Evolutionary conservation across 805 yeast genomes (phyloP).

Genomic region (Cyberlindnera meyerae): DNA sequence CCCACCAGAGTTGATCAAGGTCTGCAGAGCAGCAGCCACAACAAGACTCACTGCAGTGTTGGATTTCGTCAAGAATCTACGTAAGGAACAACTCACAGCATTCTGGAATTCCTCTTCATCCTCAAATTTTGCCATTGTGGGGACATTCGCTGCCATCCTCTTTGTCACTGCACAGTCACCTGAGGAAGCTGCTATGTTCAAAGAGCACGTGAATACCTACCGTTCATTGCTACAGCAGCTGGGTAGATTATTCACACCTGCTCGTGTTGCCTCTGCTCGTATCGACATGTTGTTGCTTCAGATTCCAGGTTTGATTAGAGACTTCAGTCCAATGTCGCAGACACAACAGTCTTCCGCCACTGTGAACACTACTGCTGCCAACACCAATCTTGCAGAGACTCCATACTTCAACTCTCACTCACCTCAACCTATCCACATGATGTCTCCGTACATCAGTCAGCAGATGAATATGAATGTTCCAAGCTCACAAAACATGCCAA

Average conservation of each 20-base stretch:
- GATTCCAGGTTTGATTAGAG: slow-evolving; percentile 52
- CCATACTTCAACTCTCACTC: slow-evolving; percentile 11
- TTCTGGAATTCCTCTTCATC: slow-evolving; percentile 88
- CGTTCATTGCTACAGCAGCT: slow-evolving; percentile 72
- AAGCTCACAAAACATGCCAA: slow-evolving; percentile 16
- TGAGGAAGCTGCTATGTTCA: slow-evolving; percentile 61
- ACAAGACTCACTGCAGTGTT: slow-evolving; percentile 72
- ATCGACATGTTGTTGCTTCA: slow-evolving; percentile 69
- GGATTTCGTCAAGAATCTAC: slow-evolving; percentile 53
- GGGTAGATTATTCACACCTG: slow-evolving; percentile 73
- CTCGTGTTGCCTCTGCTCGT: slow-evolving; percentile 64
- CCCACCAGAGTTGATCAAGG: slow-evolving; percentile 50
- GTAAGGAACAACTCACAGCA: slow-evolving; percentile 75
- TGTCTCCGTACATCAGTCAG: slow-evolving; percentile 15
- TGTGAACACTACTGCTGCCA: slow-evolving; percentile 1
- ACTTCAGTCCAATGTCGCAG: slow-evolving; percentile 10
- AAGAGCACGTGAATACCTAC: slow-evolving; percentile 68
- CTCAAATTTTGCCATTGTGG: slow-evolving; percentile 73
- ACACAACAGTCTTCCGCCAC: not conserved
- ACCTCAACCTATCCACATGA: slow-evolving; percentile 11
- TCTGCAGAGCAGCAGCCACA: slow-evolving; percentile 82
- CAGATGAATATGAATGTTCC: slow-evolving; percentile 16
- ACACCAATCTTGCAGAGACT: slow-evolving; percentile 7
- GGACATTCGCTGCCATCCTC: slow-evolving; percentile 80
- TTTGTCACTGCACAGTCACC: slow-evolving; percentile 58